Conservation (phyloP, 495 filamentous ascomycete genomes). For the Aspergillus avenaceus region DNA sequence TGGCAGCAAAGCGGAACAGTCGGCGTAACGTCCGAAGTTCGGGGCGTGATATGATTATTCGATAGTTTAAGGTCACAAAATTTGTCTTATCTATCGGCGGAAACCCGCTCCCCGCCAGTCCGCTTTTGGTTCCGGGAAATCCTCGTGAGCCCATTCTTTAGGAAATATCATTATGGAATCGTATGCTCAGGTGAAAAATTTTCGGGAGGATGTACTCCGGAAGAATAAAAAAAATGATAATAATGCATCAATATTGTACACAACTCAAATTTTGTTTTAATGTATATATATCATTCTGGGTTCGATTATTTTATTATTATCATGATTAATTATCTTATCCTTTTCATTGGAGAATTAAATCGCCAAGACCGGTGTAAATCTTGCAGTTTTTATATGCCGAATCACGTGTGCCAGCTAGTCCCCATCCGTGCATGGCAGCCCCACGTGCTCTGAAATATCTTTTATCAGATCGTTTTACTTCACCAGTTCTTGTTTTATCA, state of each 20-base stretch:
- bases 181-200: background rate
- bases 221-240: too few species aligned
- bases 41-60: conserved; percentile 39
- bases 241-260: too few species aligned
- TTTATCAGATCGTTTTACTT: conserved; percentile 12
- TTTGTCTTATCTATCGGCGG: conserved; percentile 34
- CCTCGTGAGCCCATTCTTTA: conserved; percentile 13
- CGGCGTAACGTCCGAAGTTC: conserved; percentile 35
- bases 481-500: background rate
- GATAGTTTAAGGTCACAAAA: conserved; percentile 40
- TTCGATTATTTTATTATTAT: too few species aligned
- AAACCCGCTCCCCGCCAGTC: conserved; percentile 17
- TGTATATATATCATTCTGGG: too few species aligned
- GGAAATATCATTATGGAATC: background rate
- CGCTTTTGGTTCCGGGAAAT: conserved; percentile 19
- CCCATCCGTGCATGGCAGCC: background rate
- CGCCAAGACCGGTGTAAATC: background rate
- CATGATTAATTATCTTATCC: too few species aligned
- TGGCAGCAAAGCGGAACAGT: conserved; percentile 1
- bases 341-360: too few species aligned
- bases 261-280: too few species aligned
- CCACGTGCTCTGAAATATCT: conserved; percentile 1
- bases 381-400: background rate
- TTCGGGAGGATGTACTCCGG: background rate
- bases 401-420: background rate